Percentiles rank a stretch among this genome's conserved stretches.
Conservation (phyloP, 495 filamentous ascomycete species). For the Thermothielavioides terrestris region DNA sequence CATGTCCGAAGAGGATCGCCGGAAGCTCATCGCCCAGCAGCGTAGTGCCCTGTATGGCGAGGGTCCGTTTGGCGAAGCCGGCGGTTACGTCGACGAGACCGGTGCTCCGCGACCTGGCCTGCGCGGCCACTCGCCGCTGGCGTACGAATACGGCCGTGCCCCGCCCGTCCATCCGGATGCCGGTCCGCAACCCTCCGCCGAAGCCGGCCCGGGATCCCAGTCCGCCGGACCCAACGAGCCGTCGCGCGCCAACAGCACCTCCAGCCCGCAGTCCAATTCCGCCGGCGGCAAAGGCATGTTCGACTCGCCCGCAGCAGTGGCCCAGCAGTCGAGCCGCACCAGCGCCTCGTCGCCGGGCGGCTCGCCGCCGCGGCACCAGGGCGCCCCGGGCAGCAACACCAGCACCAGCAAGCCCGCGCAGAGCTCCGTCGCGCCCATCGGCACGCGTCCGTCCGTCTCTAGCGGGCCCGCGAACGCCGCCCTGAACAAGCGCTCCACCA, state of each 20-base stretch:
- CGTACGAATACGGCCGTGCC: conserved; percentile 40
- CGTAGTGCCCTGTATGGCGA: conserved; percentile 87
- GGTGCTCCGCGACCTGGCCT: conserved; percentile 43
- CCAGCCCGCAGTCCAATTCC: conserved; percentile 63
- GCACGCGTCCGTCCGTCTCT: conserved; percentile 63
- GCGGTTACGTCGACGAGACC: conserved; percentile 55
- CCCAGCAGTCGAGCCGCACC: conserved; percentile 73
- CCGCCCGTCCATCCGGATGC: conserved; percentile 34
- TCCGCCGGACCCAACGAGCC: conserved; percentile 49
- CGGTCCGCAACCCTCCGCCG: conserved; percentile 44
- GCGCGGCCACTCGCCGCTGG: conserved; percentile 49
- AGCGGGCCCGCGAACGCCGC: conserved; percentile 53
- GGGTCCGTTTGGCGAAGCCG: conserved; percentile 51
- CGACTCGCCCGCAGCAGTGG: conserved; percentile 49
- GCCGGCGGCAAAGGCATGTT: conserved; percentile 57
- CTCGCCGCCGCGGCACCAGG: conserved; percentile 74
- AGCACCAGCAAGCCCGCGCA: conserved; percentile 38
- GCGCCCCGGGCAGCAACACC: conserved; percentile 19
- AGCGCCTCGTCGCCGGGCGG: conserved; percentile 84
- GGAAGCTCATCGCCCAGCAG: conserved; percentile 91
- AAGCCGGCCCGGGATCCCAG: conserved; percentile 31
- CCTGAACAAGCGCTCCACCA: conserved; percentile 78
- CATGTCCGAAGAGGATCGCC: conserved; percentile 93
- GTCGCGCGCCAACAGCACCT: conserved; percentile 79
- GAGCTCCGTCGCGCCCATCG: conserved; percentile 76